phyloP scores from a whole-genome alignment of 148 eudicot species.

The Fagopyrum homotropicum region DNA sequence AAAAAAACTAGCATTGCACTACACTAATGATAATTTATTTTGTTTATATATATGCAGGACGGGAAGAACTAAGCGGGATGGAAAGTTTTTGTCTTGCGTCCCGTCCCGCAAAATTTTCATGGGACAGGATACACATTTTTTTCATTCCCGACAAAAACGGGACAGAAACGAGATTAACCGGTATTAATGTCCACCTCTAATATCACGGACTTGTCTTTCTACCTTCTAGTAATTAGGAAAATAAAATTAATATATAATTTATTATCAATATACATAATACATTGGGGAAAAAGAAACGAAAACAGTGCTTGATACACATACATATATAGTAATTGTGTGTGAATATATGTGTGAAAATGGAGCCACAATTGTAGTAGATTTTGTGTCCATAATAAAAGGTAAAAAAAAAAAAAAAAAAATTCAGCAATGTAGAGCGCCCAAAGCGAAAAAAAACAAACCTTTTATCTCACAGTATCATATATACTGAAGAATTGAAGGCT shows the following conservation, averaged over 20 bases:
- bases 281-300: not conserved
- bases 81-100: too few species aligned
- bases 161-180: too few species aligned
- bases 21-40: too few species aligned
- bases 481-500: not conserved
- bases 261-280: not conserved
- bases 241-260: not conserved
- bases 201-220: too few species aligned
- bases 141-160: too few species aligned
- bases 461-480: not conserved
- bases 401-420: not conserved
- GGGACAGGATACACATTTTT: too few species aligned
- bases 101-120: too few species aligned
- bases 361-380: not conserved
- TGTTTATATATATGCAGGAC: too few species aligned
- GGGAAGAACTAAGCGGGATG: too few species aligned
- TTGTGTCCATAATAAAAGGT: not conserved
- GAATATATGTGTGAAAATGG: not conserved
- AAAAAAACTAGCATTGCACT: too few species aligned
- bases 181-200: too few species aligned
- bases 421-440: constrained; percentile 3
- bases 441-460: not conserved
- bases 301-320: not conserved
- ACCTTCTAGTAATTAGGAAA: not conserved
- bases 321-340: not conserved